A percentile compares a stretch with the other conserved stretches of the same genome.
These are phyloP conservation scores for Clitopilus passeckerianus DNA, from an alignment of 768 basidiomycete genomes.

Conservation along the genomic window DNA sequence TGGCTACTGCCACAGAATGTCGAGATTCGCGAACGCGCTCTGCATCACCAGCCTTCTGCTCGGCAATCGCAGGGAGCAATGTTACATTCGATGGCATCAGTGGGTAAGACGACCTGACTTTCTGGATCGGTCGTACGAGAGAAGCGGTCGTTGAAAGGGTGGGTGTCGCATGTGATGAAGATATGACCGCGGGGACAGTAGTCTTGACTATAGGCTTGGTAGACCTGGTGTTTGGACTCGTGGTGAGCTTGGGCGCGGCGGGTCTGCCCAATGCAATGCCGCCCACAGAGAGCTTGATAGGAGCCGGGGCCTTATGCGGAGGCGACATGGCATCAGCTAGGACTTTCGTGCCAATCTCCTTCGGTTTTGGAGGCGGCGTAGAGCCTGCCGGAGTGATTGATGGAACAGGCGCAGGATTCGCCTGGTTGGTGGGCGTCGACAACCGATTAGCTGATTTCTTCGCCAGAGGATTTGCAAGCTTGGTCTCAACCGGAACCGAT, in stretches of 20 bases:
- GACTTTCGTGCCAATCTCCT: not conserved
- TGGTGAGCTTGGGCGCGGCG: not conserved
- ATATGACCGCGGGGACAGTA: constrained; percentile 62
- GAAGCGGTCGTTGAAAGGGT: constrained; percentile 75
- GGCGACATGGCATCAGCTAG: not conserved
- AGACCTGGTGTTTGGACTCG: not conserved
- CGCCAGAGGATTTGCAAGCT: not conserved
- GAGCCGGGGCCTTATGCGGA: not conserved
- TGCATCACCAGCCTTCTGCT: constrained; percentile 7
- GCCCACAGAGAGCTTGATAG: not conserved
- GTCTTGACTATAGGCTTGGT: constrained; percentile 45
- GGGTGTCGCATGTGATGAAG: constrained; percentile 69
- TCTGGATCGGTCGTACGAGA: constrained; percentile 44
- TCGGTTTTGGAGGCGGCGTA: not conserved
- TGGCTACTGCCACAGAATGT: constrained; percentile 6
- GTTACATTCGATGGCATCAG: constrained; percentile 8
- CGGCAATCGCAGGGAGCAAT: constrained; percentile 30
- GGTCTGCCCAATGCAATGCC: not conserved
- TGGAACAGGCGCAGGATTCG: not conserved
- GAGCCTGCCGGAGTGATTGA: not conserved
- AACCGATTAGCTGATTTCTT: not conserved
- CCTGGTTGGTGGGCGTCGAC: not conserved
- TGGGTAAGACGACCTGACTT: not conserved
- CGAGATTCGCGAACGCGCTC: not conserved
- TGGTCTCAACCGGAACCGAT: not conserved